Conservation (phyloP, 768 basidiomycete species). For the Suillus americanus region DNA sequence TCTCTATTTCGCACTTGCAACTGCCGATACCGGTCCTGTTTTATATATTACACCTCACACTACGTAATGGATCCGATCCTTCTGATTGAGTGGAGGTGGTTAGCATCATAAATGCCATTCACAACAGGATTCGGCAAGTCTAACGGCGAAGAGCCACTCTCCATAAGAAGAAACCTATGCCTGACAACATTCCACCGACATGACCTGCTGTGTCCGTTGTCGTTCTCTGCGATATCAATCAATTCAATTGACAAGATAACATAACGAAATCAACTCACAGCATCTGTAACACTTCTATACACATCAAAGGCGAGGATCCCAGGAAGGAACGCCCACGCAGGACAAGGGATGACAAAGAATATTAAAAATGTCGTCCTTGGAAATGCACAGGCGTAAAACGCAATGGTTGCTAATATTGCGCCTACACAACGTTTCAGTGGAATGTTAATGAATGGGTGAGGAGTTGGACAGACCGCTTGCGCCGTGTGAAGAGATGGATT, state of each 20-base stretch:
- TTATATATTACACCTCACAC: neutral
- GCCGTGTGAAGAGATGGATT: constrained; percentile 46
- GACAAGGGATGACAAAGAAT: constrained; percentile 76
- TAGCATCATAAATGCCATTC: neutral
- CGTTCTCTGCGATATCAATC: constrained; percentile 39
- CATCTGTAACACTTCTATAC: constrained; percentile 34
- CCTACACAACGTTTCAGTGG: constrained; percentile 38
- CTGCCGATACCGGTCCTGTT: neutral
- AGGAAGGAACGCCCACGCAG: constrained; percentile 72
- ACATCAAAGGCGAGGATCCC: constrained; percentile 48
- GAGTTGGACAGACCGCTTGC: constrained; percentile 62
- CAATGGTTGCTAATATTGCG: constrained; percentile 68
- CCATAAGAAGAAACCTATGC: constrained; percentile 51
- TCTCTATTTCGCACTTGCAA: neutral
- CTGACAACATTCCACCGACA: constrained; percentile 64
- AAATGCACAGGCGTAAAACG: constrained; percentile 69
- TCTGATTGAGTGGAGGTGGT: neutral
- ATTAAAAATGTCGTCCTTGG: constrained; percentile 66
- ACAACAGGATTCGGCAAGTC: neutral
- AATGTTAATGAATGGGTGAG: neutral
- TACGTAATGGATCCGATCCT: neutral
- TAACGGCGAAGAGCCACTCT: constrained; percentile 29
- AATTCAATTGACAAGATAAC: neutral
- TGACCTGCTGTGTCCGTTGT: constrained; percentile 65
- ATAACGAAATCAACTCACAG: constrained; percentile 23